phyloP scores from a whole-genome alignment of 106 monocot species.

The Gastrodia elata region DNA sequence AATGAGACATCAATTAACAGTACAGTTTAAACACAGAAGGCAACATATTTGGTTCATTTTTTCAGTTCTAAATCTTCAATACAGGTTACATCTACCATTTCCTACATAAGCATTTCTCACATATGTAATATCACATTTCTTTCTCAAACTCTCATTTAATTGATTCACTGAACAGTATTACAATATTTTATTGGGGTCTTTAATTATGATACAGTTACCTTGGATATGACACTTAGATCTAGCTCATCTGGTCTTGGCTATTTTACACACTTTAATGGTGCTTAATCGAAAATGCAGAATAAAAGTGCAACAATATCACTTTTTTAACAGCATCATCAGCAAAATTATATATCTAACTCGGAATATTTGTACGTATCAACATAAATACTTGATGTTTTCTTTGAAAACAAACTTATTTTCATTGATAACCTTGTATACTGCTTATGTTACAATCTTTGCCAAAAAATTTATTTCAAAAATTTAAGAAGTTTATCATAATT shows the following conservation, averaged over 20 bases:
- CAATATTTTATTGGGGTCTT: background rate
- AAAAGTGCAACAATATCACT: background rate
- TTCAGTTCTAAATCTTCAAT: background rate
- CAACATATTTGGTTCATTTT: background rate
- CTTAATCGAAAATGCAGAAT: background rate
- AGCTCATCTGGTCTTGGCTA: background rate
- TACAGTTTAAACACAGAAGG: background rate
- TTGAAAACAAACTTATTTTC: background rate
- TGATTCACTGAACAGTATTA: background rate
- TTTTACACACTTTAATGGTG: background rate
- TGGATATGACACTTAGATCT: background rate
- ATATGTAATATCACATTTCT: background rate
- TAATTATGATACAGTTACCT: background rate
- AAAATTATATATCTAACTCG: background rate
- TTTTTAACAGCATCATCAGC: background rate
- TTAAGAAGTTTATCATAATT: background rate
- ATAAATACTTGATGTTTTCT: background rate
- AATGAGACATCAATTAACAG: background rate
- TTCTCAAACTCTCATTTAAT: background rate
- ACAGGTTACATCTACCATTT: background rate
- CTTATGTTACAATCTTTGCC: background rate
- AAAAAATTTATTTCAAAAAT: background rate
- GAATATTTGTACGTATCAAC: background rate
- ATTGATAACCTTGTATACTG: background rate
- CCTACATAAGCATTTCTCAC: background rate